Conservation (phyloP, 2,329 filamentous ascomycete species). For the Aspergillus jensenii region DNA sequence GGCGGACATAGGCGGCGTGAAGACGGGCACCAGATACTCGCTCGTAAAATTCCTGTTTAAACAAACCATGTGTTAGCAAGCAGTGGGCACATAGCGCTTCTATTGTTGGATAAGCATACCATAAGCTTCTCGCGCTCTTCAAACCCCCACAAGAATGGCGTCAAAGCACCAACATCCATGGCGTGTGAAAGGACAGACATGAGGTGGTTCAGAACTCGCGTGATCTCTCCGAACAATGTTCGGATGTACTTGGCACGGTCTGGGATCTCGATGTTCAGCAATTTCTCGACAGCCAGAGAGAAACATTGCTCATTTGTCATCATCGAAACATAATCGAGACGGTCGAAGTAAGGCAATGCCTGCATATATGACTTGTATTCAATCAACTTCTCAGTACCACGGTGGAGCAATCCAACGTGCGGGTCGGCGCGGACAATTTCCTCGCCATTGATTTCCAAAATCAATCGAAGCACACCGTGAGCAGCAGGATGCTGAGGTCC, state of each 20-base stretch:
- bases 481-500: constrained; percentile 97
- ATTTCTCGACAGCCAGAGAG: constrained; percentile 92
- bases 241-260: constrained; percentile 96
- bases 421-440: constrained; percentile 96
- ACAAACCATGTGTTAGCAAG: neutral
- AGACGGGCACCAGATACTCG: constrained; percentile 97
- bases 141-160: constrained; percentile 98
- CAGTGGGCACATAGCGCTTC: neutral
- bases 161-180: constrained; percentile 98
- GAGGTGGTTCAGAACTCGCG: constrained; percentile 89
- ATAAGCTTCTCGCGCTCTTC: constrained; percentile 99
- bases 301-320: constrained; percentile 99
- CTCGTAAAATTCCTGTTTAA: constrained; percentile 91
- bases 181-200: constrained; percentile 97
- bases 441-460: constrained; percentile 96
- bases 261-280: constrained; percentile 94
- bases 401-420: constrained; percentile 92
- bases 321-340: constrained; percentile 98
- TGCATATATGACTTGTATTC: constrained; percentile 99
- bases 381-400: constrained; percentile 98
- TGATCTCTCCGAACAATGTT: constrained; percentile 93
- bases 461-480: constrained; percentile 95
- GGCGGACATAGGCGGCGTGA: constrained; percentile 94
- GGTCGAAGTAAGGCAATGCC: constrained; percentile 97
- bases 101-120: constrained; percentile 60